Conservation (phyloP, 1,284 basidiomycete genomes). For the Leccinum angustisporum region DNA sequence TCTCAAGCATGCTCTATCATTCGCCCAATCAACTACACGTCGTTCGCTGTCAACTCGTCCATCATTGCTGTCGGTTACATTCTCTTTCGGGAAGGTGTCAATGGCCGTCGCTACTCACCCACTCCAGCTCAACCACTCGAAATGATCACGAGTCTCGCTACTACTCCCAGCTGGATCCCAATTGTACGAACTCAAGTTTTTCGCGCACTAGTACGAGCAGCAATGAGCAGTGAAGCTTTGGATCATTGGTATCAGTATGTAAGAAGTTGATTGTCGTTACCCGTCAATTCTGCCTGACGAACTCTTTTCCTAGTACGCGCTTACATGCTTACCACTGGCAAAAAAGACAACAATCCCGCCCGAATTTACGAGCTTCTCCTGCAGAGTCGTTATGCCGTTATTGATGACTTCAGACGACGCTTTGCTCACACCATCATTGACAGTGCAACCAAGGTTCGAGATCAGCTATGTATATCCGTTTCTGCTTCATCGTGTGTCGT, state of each 20-base stretch:
- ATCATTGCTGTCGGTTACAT: slow-evolving; percentile 35
- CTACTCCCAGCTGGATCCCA: slow-evolving; percentile 42
- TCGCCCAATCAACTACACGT: slow-evolving; percentile 35
- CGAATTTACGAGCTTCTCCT: background rate
- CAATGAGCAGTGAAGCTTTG: background rate
- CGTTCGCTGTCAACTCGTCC: slow-evolving; percentile 4
- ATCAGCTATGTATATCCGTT: background rate
- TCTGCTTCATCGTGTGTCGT: background rate
- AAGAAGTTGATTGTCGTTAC: background rate
- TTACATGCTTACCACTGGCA: background rate
- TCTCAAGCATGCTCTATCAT: slow-evolving; percentile 33
- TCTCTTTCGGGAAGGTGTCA: slow-evolving; percentile 31
- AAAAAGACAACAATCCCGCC: background rate
- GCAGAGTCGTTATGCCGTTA: background rate
- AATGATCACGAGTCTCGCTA: slow-evolving; percentile 38
- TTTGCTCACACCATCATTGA: background rate
- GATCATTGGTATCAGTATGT: background rate
- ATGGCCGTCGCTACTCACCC: slow-evolving; percentile 19
- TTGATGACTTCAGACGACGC: background rate
- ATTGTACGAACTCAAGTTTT: slow-evolving; percentile 34
- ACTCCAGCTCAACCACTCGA: slow-evolving; percentile 39
- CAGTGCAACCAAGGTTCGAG: background rate
- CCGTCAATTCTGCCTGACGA: background rate
- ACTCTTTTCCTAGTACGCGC: background rate
- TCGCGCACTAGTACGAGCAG: background rate